Base-by-base conservation (phyloP, 495 filamentous ascomycete species). In the Schizothecium vesticola region DNA sequence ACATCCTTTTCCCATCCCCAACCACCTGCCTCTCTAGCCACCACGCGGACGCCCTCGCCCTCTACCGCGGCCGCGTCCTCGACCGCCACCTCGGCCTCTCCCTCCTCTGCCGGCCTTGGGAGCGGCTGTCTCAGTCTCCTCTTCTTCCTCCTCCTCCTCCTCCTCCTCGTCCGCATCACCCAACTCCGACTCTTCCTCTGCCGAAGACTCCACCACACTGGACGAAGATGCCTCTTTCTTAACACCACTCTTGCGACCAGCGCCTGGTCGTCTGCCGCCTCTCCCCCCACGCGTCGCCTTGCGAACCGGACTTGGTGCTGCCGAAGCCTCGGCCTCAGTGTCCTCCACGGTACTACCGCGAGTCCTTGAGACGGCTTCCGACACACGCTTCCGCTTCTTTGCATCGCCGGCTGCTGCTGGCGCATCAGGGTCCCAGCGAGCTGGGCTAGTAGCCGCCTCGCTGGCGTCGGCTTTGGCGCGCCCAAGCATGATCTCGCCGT, bases 401-500 rank as follows among this genome's bases (percentile, higher is more conserved):
- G 72, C 60, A 26, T 70, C 69, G 2, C 28, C 36, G 16, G 43
- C 16, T 8, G 67, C 66, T 51, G 43, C 6, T 61, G 75, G 33
- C 73, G 72, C 71, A 61, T 75, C 77, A 75, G 62, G 81, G 73
- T 77, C 88, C 83, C 69, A 81, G 61, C 78, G 81, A 21, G 83
- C 80, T 13, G 86, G 85, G 61, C 90, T 87, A 57, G 83, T 81
- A 2, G 81, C 79, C 73, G 77, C 87, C 75, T 75, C 84, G 75
- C 81, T 89, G 0, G 81, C 82, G 68, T 82, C 81, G 1, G 88
- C 89, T 8, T 90, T 78, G 21, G 90, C 81, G 62, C 86, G 85
- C 67, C 85, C 84, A 77, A 91, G 89, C 81, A 92, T 94, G 70
- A 90, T 70, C 1, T 92, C 89, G 63, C 86, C 88, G 73, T 88